These are phyloP conservation scores for Sodiomyces alkalinus DNA, from an alignment of 2,329 filamentous ascomycete species.

Conservation along the genomic window DNA sequence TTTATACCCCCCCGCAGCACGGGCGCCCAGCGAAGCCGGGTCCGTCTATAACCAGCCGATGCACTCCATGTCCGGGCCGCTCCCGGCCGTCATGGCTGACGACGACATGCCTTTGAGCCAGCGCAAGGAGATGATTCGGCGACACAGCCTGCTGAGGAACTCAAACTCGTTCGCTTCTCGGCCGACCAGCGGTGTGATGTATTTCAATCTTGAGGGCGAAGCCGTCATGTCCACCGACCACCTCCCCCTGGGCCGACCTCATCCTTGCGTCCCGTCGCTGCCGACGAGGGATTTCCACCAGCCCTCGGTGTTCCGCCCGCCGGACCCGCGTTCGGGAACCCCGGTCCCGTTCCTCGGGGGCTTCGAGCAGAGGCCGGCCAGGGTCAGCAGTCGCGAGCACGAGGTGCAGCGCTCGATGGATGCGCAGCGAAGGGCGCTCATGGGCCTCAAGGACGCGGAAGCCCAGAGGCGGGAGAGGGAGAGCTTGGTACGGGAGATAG, in stretches of 20 bases:
- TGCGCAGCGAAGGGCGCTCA: slow-evolving; percentile 36
- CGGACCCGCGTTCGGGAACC: slow-evolving; percentile 36
- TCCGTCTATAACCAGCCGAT: slow-evolving; percentile 22
- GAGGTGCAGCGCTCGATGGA: slow-evolving; percentile 34
- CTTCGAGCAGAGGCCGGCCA: slow-evolving; percentile 18
- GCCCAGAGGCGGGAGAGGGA: slow-evolving; percentile 44
- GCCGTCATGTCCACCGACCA: too few species aligned
- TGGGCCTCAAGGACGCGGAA: slow-evolving; percentile 48
- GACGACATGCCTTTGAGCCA: slow-evolving; percentile 62
- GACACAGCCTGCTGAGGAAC: slow-evolving; percentile 25
- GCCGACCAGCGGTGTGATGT: slow-evolving; percentile 4
- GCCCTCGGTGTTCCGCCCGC: slow-evolving; percentile 45
- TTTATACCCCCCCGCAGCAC: slow-evolving; percentile 9
- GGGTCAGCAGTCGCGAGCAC: slow-evolving; percentile 18
- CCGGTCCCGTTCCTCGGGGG: slow-evolving; percentile 14
- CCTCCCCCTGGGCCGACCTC: slow-evolving; percentile 35
- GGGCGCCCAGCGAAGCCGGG: slow-evolving; percentile 24
- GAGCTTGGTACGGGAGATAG: slow-evolving; percentile 38
- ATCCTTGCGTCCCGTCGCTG: too few species aligned
- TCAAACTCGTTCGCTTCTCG: slow-evolving; percentile 10
- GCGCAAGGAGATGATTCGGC: slow-evolving; percentile 42
- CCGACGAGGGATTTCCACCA: slow-evolving; percentile 46
- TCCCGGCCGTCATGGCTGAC: slow-evolving; percentile 23
- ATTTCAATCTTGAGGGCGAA: too few species aligned
- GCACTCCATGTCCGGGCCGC: slow-evolving; percentile 11